These are phyloP conservation scores for Solanum corneliomulleri DNA, from an alignment of 257 asterid species.

Conservation along the genomic window DNA sequence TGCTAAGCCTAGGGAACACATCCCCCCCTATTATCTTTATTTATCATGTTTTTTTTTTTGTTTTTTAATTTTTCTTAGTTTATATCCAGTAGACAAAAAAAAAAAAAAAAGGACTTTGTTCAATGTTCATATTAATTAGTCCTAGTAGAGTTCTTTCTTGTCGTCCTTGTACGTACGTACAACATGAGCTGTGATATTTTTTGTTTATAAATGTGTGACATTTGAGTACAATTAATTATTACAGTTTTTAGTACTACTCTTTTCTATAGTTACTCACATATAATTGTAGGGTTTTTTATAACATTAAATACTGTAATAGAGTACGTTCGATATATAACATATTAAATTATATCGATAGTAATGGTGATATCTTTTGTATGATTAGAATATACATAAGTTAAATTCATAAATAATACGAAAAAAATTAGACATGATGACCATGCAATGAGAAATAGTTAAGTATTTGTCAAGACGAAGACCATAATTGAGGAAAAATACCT, in stretches of 20 bases:
- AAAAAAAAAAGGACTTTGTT: background rate
- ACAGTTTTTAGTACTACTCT: background rate
- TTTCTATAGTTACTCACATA: background rate
- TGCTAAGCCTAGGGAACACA: conserved; percentile 33
- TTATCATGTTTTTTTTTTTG: background rate
- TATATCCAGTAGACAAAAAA: background rate
- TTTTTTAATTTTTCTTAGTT: background rate
- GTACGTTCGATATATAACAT: background rate
- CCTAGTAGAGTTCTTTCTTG: background rate
- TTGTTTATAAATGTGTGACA: background rate
- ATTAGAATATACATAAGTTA: background rate
- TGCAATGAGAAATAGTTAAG: no score
- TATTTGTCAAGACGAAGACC: no score
- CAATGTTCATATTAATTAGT: conserved; percentile 5
- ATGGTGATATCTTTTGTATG: background rate
- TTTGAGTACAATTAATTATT: background rate
- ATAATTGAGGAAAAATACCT: no score
- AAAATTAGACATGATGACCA: background rate
- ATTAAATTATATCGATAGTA: background rate
- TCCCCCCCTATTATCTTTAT: background rate
- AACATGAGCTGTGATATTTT: background rate
- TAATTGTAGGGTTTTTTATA: background rate
- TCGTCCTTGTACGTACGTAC: conserved; percentile 8
- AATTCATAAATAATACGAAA: background rate
- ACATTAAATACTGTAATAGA: background rate